Evolutionary conservation across 805 yeast species (phyloP).

Genomic region (Myxozyma melibiosi): DNA sequence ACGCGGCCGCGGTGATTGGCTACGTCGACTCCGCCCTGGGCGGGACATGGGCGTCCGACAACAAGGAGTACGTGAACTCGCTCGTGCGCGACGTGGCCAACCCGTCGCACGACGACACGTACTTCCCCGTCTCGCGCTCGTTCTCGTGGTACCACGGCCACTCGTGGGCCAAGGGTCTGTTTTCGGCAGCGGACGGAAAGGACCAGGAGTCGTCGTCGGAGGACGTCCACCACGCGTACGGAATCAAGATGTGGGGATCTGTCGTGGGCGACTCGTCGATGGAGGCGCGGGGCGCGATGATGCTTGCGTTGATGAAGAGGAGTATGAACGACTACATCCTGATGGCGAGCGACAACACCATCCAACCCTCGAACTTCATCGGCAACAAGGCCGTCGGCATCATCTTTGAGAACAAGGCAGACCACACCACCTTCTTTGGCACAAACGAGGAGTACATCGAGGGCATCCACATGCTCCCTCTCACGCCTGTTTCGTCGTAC

Average conservation of each 20-base stretch:
- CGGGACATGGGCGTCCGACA: constrained; percentile 53
- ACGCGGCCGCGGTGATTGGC: constrained; percentile 81
- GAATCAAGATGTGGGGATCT: constrained; percentile 68
- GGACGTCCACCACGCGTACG: constrained; percentile 70
- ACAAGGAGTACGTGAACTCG: constrained; percentile 60
- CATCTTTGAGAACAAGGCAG: constrained; percentile 68
- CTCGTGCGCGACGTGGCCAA: constrained; percentile 70
- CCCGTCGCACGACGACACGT: constrained; percentile 54
- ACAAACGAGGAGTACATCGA: constrained; percentile 62
- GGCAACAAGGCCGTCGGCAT: constrained; percentile 70
- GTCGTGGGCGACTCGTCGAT: constrained; percentile 56
- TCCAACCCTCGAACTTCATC: constrained; percentile 55
- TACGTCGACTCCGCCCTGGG: constrained; percentile 58
- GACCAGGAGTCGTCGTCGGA: constrained; percentile 74
- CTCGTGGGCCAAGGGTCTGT: constrained; percentile 66
- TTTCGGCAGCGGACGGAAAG: constrained; percentile 64
- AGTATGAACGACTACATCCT: constrained; percentile 61
- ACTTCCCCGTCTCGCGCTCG: constrained; percentile 64
- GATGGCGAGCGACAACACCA: constrained; percentile 50
- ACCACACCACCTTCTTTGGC: constrained; percentile 74
- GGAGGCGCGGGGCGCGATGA: constrained; percentile 59
- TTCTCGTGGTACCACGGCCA: constrained; percentile 78
- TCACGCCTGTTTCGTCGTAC: constrained; percentile 61
- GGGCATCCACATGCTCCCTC: constrained; percentile 79
- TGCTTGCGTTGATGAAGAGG: constrained; percentile 57